These are phyloP conservation scores for Mortierella sp. DNA, from an alignment of 371 early-diverging fungal genomes.

Conservation along the genomic window DNA sequence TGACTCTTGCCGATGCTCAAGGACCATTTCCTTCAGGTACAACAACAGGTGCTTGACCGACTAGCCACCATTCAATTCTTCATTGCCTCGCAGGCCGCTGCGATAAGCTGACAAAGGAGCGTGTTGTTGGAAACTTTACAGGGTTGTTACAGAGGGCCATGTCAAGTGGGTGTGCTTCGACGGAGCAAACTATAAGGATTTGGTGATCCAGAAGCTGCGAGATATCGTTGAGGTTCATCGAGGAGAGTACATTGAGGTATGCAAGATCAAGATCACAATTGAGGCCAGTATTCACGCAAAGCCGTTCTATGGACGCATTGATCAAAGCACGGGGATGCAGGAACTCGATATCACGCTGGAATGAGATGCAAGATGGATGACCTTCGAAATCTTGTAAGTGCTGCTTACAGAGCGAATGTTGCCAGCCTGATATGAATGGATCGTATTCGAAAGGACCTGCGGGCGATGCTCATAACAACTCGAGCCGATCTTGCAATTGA, in stretches of 20 bases:
- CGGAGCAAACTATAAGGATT: not conserved
- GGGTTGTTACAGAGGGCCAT: not conserved
- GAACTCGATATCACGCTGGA: constrained; percentile 8
- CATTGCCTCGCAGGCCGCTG: not conserved
- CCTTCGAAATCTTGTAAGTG: constrained; percentile 1
- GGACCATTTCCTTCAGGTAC: not conserved
- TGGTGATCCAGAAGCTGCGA: not conserved
- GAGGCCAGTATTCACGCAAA: not conserved
- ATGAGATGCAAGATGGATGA: constrained; percentile 11
- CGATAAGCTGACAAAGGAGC: not conserved
- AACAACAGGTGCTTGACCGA: not conserved
- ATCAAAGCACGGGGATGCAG: not conserved
- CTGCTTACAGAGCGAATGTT: constrained; percentile 3
- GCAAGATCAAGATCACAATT: constrained; percentile 2
- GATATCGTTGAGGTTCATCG: not conserved
- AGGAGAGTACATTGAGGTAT: not conserved
- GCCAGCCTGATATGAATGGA: not conserved
- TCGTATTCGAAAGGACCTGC: not conserved
- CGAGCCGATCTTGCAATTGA: constrained; percentile 7
- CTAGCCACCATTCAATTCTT: not conserved
- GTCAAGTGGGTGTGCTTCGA: constrained; percentile 15
- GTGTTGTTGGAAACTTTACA: constrained; percentile 2
- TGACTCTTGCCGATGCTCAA: not conserved
- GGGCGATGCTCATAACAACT: constrained; percentile 2
- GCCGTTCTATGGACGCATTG: constrained; percentile 11